Percentiles rank a stretch among this genome's conserved stretches.
Evolutionary conservation across 495 filamentous ascomycete genomes (phyloP).

Genomic region (Hyaloscypha hepaticicola): DNA sequence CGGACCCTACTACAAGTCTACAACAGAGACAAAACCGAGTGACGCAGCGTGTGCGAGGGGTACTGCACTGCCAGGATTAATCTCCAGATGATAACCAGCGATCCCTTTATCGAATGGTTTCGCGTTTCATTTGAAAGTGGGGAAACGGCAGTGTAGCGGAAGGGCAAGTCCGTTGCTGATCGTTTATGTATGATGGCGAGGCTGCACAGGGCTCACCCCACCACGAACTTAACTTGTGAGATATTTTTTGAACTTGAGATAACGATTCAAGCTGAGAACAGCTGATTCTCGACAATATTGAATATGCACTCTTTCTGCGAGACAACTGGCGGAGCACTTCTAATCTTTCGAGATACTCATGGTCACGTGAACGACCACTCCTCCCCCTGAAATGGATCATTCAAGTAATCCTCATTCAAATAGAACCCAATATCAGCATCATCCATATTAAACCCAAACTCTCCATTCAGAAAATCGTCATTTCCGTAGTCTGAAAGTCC

Average conservation of each 20-base stretch:
- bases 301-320: not conserved
- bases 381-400: constrained; percentile 6
- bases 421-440: constrained; percentile 13
- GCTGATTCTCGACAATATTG: not conserved
- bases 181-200: not conserved
- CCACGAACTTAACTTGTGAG: not conserved
- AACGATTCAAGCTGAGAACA: not conserved
- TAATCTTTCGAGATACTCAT: not conserved
- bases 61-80: not conserved
- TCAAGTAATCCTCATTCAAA: constrained; percentile 12
- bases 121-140: not conserved
- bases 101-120: not conserved
- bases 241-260: not conserved
- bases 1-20: not conserved
- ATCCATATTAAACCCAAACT: constrained; percentile 9
- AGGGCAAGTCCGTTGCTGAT: not conserved
- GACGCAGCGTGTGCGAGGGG: not conserved
- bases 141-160: not conserved
- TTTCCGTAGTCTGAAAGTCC: constrained; percentile 9
- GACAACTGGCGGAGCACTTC: not conserved
- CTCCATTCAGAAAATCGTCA: constrained; percentile 9
- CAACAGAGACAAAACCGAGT: no score
- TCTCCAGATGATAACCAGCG: not conserved
- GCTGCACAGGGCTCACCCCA: not conserved
- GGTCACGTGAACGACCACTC: constrained; percentile 7